A percentile compares a stretch with the other conserved stretches of the same genome.
These are phyloP conservation scores for Pseudogymnoascus sp. DNA, from an alignment of 2,329 filamentous ascomycete genomes.

Conservation along the genomic window DNA sequence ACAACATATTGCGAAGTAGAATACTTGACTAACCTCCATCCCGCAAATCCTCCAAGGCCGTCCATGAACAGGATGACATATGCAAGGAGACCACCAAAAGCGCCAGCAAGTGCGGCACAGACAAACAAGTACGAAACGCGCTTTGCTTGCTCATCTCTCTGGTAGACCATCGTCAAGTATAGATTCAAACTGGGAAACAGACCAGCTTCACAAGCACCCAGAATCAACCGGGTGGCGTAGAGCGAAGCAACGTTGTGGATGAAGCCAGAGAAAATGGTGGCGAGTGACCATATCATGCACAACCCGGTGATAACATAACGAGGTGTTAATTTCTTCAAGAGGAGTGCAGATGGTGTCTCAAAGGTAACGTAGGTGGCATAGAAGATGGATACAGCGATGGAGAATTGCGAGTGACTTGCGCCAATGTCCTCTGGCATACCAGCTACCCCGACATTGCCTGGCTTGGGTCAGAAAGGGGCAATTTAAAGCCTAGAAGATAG, in stretches of 20 bases:
- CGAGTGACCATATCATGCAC: slow-evolving; percentile 30
- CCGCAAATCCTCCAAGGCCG: background rate
- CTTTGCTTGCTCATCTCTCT: slow-evolving; percentile 43
- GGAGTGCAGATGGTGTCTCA: slow-evolving; percentile 39
- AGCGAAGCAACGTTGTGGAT: slow-evolving; percentile 35
- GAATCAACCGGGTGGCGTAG: slow-evolving; percentile 30
- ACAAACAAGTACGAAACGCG: slow-evolving; percentile 45
- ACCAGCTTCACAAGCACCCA: background rate
- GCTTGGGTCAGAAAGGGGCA: slow-evolving; percentile 8
- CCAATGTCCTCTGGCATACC: slow-evolving; percentile 18
- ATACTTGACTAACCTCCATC: background rate
- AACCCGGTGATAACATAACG: slow-evolving; percentile 33
- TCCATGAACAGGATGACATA: slow-evolving; percentile 12
- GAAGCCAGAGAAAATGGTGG: slow-evolving; percentile 35
- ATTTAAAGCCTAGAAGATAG: background rate
- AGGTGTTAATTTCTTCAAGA: slow-evolving; percentile 40
- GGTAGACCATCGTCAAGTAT: slow-evolving; percentile 46
- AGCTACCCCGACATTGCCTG: slow-evolving; percentile 17
- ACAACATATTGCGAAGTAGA: background rate
- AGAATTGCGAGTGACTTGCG: slow-evolving; percentile 16
- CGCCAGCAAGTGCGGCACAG: slow-evolving; percentile 3
- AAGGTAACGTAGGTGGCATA: slow-evolving; percentile 44
- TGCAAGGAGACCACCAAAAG: slow-evolving; percentile 12
- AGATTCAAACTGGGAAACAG: slow-evolving; percentile 35
- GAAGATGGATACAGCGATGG: slow-evolving; percentile 36